A percentile compares a stretch with the other conserved stretches of the same genome.
These are phyloP conservation scores for Nasturtium officinale DNA, from an alignment of 345 rosid genomes.

Conservation along the genomic window DNA sequence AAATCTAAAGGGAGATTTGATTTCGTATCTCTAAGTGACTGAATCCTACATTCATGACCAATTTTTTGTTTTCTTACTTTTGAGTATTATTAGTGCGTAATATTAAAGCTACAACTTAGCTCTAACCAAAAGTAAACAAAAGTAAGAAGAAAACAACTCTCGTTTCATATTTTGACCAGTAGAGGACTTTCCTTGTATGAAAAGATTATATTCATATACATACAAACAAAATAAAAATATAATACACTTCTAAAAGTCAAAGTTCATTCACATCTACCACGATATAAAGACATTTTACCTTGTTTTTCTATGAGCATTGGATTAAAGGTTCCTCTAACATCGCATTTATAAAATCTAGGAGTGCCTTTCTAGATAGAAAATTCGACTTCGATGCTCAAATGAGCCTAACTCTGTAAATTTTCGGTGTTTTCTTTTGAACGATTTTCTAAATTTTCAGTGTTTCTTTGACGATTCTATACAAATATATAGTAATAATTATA, in stretches of 20 bases:
- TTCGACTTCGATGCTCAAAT: not conserved
- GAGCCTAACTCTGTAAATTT: not conserved
- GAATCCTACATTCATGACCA: not conserved
- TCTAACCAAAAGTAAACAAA: too few species aligned
- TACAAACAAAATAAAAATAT: not conserved
- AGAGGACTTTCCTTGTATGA: slow-evolving; percentile 3
- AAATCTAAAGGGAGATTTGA: slow-evolving; percentile 21
- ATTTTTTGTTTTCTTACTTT: not conserved
- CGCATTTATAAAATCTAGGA: not conserved
- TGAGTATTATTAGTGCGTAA: not conserved
- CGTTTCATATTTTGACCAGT: not conserved
- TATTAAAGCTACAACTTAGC: not conserved
- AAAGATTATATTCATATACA: not conserved
- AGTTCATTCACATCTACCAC: not conserved
- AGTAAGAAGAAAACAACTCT: not conserved
- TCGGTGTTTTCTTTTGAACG: too few species aligned
- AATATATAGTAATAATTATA: not conserved
- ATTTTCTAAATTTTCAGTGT: too few species aligned
- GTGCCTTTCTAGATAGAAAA: not conserved
- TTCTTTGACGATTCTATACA: not conserved
- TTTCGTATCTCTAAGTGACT: slow-evolving; percentile 2
- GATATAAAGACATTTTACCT: not conserved
- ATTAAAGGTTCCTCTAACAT: not conserved
- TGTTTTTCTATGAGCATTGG: not conserved
- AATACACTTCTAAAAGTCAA: not conserved